Evolutionary conservation across 352 stramenopile species (phyloP), one percentile per base, ranked within the genome.

Genomic region (Phytophthora lateralis): DNA sequence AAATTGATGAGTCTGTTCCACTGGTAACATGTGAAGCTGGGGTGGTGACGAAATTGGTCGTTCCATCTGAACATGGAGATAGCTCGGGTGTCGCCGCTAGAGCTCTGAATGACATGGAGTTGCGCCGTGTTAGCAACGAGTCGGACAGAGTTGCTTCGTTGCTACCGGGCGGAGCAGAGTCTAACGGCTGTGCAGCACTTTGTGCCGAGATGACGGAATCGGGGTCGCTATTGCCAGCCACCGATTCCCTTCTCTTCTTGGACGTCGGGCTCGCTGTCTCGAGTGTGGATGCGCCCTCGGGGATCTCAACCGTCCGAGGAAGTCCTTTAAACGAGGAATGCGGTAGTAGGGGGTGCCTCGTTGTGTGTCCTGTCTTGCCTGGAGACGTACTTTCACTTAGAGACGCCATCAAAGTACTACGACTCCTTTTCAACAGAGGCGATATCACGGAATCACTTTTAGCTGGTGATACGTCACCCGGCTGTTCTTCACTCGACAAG

Each of bases 51-150:
- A 24, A 1, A 24, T 8, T 30, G 26, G 26, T 8, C 6, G 26
- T 30, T 37, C 10, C 24, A 39, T 35, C 18, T 4, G 12, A 7
- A 18, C 24, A 24, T 30, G 43, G 2, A 18, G 12, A 6, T 18
- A 37, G 12, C 30, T 63, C 20, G 18, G 35, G 27, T 32, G 37
- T 50, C 6, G 37, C 17, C 6, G 43, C 39, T 30, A 63, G 18
- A 32, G 45, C 20, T 50, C 45, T 46, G 45, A 63, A 63, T 6
- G 56, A 58, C 38, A 51, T 64, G 7, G 56, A 59, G n/a, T 58
- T 58, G 14, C 32, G 32, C 6, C 32, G 32, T n/a, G 32, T 0
- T n/a, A 38, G 11, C 32, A 15, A 10, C 0, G 15, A 27, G 15
- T 52, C 52, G 30, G 27, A 41, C 5, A 29, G 10, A 17, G 21